phyloP scores from a whole-genome alignment of 2,329 filamentous ascomycete species.

The Apiospora arundinis region DNA sequence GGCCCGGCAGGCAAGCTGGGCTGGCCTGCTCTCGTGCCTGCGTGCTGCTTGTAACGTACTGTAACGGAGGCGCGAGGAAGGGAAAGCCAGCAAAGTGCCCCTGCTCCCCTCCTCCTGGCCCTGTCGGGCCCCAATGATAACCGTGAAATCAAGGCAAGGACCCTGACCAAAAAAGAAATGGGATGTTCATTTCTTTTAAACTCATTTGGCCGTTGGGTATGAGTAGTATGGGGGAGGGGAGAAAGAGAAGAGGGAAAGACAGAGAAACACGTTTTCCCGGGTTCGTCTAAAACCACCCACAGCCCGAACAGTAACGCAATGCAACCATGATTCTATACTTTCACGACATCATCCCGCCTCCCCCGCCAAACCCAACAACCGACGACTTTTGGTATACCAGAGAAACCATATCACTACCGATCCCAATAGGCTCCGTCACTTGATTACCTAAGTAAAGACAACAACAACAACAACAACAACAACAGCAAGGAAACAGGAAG shows the following conservation, averaged over 20 bases:
- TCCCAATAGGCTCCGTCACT: neutral
- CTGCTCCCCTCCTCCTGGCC: neutral
- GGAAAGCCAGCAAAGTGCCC: neutral
- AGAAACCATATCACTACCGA: neutral
- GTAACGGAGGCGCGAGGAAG: neutral
- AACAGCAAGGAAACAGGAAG: too few species aligned
- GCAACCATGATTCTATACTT: neutral
- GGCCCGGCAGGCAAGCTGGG: too few species aligned
- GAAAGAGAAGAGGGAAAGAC: neutral
- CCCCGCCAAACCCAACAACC: neutral
- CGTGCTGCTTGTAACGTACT: neutral
- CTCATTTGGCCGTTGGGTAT: neutral
- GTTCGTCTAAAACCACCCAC: neutral
- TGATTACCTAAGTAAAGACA: neutral
- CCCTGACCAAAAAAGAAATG: conserved; percentile 6
- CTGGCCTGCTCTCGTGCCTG: neutral
- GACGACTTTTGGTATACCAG: neutral
- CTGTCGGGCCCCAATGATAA: neutral
- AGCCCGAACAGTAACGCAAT: neutral
- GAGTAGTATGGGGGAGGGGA: neutral
- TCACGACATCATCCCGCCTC: neutral
- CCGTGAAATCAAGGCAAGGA: conserved; percentile 4
- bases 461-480: too few species aligned
- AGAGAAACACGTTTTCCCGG: neutral
- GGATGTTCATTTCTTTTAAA: conserved; percentile 15